Evolutionary conservation across 2,329 filamentous ascomycete genomes (phyloP), one percentile per base, ranked within the genome.

Genomic region (Exophiala dermatitidis): DNA sequence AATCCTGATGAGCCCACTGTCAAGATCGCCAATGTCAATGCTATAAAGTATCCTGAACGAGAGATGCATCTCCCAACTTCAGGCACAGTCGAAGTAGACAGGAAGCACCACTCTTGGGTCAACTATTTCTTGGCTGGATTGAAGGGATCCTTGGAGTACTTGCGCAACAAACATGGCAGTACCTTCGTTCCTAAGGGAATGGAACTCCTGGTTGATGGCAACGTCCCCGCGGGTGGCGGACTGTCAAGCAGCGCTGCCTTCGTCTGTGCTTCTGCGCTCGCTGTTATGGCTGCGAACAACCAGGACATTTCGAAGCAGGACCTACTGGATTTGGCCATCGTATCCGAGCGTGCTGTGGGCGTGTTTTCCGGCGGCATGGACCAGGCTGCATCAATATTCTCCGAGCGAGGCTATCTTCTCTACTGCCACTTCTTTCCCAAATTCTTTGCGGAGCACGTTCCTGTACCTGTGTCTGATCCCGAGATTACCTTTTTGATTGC

Each of bases 321-420:
- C 68, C 74, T 98, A 41, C 88, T 91, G 1, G 90, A 97, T 72
- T 78, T 97, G 48, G 90, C 93, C 26, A 91, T 98, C 62, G 88
- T 96, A 36, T 95, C 90, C 43, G 93, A 98, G 74, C 83, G 93
- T 52, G 85, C 87, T 10, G 93, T 97, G 3, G 93, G 93, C 48
- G 93, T 98, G 63, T 97, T 97, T 72, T 94, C 90, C 3, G 93
- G 93, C 69, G 93, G 88, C 52, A 97, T 98, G 93, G 93, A 98
- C 67, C 93, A 98, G 73, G 85, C 90, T 9, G 93, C 93, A 33
- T 97, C 91, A 0, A 91, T 98, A 59, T 93, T 98, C 71, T 91
- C 90, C 0, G 79, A 88, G 64, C 83, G 84, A 60, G 90, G 88
- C 47, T 88, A 86, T 37, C 90, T 93, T 6, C 81, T 96, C 41